phyloP scores from a whole-genome alignment of 2,329 filamentous ascomycete genomes.

The Calycina herbarum region DNA sequence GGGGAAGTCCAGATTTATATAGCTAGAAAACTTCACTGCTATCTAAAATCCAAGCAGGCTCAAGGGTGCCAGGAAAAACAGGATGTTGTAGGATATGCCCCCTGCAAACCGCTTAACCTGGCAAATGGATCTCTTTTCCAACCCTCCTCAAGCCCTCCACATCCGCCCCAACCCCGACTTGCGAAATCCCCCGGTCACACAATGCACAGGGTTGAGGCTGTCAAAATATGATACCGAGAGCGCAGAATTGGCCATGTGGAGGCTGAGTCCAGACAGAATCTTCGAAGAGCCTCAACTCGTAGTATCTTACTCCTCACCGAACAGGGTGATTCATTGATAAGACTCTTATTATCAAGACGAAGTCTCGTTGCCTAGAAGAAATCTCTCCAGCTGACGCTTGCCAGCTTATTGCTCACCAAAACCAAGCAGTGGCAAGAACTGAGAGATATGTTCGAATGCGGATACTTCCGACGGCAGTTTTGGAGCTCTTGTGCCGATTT shows the following conservation, averaged over 20 bases:
- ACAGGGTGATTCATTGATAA: background rate
- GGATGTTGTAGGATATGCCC: background rate
- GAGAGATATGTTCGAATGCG: background rate
- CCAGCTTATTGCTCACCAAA: background rate
- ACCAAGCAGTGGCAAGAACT: background rate
- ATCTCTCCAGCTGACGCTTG: background rate
- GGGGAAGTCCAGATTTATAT: constrained; percentile 5
- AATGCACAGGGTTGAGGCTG: background rate
- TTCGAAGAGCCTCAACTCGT: background rate
- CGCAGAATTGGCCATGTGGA: background rate
- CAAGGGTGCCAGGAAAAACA: background rate
- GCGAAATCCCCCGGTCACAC: too few species aligned
- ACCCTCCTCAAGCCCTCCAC: background rate
- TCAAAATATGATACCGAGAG: background rate
- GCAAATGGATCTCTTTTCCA: background rate
- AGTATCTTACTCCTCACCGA: background rate
- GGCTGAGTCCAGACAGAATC: background rate
- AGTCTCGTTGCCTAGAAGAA: background rate
- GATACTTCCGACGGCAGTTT: background rate
- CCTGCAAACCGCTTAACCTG: background rate
- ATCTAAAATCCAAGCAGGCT: background rate
- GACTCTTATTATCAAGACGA: background rate
- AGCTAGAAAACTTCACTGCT: background rate
- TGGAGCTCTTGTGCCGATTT: background rate
- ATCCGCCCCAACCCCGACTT: constrained; percentile 6